phyloP scores from a whole-genome alignment of 345 rosid genomes.

The Lepidium didymum region DNA sequence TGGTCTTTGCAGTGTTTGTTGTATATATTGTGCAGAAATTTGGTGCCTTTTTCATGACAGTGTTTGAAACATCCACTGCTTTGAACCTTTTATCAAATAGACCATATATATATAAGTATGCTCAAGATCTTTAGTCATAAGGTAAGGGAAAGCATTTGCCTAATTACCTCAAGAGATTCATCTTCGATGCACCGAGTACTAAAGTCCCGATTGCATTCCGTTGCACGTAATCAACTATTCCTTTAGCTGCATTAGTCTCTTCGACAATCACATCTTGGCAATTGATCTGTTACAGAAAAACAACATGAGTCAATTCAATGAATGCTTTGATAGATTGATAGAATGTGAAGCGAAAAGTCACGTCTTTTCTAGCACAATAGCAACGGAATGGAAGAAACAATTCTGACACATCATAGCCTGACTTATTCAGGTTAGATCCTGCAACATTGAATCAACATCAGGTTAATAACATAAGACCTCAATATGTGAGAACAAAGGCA shows the following conservation, averaged over 20 bases:
- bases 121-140: not conserved
- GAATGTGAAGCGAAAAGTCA: constrained; percentile 10
- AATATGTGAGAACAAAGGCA: not conserved
- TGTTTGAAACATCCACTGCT: constrained; percentile 46
- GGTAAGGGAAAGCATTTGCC: not conserved
- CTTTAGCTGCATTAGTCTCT: constrained; percentile 45
- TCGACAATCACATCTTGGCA: constrained; percentile 56
- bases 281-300: constrained; percentile 39
- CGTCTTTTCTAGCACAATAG: constrained; percentile 80
- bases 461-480: not conserved
- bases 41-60: constrained; percentile 53
- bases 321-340: not conserved
- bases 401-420: constrained; percentile 39
- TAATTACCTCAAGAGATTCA: constrained; percentile 53
- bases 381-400: constrained; percentile 83
- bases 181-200: constrained; percentile 53
- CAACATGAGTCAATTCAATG: not conserved
- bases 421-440: constrained; percentile 23
- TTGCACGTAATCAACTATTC: constrained; percentile 42
- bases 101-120: not conserved
- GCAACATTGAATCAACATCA: constrained; percentile 1
- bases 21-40: constrained; percentile 65
- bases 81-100: constrained; percentile 47
- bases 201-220: constrained; percentile 31
- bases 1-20: constrained; percentile 5